Conservation (phyloP, 2,329 filamentous ascomycete species). For the Neocatenulostroma microsporum region DNA sequence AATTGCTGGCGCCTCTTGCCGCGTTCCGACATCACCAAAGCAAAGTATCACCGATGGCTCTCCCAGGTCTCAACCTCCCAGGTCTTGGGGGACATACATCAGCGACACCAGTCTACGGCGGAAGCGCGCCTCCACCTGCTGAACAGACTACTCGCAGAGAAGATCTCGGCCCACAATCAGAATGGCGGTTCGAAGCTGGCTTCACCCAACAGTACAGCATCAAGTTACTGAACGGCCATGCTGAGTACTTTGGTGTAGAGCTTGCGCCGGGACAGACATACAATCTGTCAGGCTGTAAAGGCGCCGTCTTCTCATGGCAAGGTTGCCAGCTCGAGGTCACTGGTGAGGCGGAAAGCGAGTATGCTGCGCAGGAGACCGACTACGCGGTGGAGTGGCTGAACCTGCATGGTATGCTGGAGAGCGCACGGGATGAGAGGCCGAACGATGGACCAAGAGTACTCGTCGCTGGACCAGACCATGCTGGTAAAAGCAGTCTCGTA, state of each 20-base stretch:
- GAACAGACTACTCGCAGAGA: slow-evolving; percentile 29
- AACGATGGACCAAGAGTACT: slow-evolving; percentile 63
- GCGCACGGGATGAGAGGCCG: slow-evolving; percentile 55
- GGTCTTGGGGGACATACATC: slow-evolving; percentile 23
- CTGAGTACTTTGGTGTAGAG: slow-evolving; percentile 92
- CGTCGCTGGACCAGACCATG: slow-evolving; percentile 67
- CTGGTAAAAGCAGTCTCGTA: slow-evolving; percentile 56
- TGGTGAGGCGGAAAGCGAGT: slow-evolving; percentile 60
- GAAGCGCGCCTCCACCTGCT: slow-evolving; percentile 20
- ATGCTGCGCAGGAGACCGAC: slow-evolving; percentile 69
- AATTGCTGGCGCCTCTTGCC: too few species aligned
- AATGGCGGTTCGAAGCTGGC: slow-evolving; percentile 36
- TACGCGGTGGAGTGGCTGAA: slow-evolving; percentile 70
- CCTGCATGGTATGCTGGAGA: slow-evolving; percentile 77
- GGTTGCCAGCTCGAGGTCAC: slow-evolving; percentile 79
- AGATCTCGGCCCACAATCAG: slow-evolving; percentile 37
- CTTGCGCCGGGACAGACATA: slow-evolving; percentile 74
- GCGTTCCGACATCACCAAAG: too few species aligned
- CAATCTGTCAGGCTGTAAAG: slow-evolving; percentile 71
- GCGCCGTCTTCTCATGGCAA: slow-evolving; percentile 85
- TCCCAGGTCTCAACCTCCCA: slow-evolving; percentile 42
- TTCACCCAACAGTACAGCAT: slow-evolving; percentile 31
- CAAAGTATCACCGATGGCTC: slow-evolving; percentile 24
- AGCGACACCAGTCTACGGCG: slow-evolving; percentile 6
- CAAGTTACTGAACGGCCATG: slow-evolving; percentile 69